phyloP scores from a whole-genome alignment of 257 asterid genomes.

The Solanum ahanhuiri region DNA sequence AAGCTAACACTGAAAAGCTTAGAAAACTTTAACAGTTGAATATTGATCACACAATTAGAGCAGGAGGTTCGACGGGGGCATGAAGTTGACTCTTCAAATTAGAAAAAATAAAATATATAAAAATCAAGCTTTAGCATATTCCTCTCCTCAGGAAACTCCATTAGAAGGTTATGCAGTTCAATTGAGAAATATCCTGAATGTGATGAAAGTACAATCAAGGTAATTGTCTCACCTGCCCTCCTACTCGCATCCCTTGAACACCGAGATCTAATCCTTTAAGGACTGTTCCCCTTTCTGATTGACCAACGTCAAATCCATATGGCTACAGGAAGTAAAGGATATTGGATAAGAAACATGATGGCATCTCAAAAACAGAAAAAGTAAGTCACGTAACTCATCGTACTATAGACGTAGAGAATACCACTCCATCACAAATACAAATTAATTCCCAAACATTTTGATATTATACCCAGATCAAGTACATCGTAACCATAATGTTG shows the following conservation, averaged over 20 bases:
- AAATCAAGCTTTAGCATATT: background rate
- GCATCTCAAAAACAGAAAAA: background rate
- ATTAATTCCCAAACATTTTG: background rate
- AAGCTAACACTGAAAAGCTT: background rate
- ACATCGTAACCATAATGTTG: background rate
- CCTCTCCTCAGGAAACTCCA: background rate
- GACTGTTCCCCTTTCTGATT: slow-evolving; percentile 76
- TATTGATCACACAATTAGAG: background rate
- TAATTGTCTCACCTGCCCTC: slow-evolving; percentile 73
- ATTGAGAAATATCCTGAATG: background rate
- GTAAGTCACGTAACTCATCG: background rate
- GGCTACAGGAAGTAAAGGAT: slow-evolving; percentile 38
- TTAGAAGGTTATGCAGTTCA: background rate
- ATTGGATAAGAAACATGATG: background rate
- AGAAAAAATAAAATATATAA: background rate
- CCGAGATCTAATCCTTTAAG: slow-evolving; percentile 94
- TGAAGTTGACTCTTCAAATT: background rate
- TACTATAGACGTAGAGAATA: background rate
- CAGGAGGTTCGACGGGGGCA: background rate
- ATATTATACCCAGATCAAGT: background rate
- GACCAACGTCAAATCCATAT: slow-evolving; percentile 91
- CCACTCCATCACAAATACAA: background rate
- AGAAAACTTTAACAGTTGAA: background rate
- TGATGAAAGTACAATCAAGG: background rate
- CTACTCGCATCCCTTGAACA: slow-evolving; percentile 91